Evolutionary conservation across 352 stramenopile genomes (phyloP).

Genomic region (Hyaloperonospora brassicae): DNA sequence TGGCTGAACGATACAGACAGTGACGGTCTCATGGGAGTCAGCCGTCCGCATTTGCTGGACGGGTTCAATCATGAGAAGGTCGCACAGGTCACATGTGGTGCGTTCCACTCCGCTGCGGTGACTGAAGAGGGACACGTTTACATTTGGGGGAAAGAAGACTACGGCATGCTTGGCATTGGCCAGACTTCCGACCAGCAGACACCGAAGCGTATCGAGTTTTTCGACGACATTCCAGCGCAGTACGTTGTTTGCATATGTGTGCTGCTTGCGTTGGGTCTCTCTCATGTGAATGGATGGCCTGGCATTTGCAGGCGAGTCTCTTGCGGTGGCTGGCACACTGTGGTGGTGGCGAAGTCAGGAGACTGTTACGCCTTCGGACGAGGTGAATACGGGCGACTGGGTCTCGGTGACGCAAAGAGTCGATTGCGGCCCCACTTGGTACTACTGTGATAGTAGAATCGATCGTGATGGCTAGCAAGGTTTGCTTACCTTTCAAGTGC

Average conservation of each 20-base stretch:
- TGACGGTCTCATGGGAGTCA: slow-evolving; percentile 48
- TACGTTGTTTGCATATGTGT: slow-evolving; percentile 25
- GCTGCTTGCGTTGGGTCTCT: slow-evolving; percentile 1
- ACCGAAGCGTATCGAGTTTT: slow-evolving; percentile 51
- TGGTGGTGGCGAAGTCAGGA: slow-evolving; percentile 65
- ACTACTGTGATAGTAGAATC: background rate
- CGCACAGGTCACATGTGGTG: slow-evolving; percentile 69
- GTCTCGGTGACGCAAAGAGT: slow-evolving; percentile 75
- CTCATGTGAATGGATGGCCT: background rate
- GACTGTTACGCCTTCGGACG: slow-evolving; percentile 71
- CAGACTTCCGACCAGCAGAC: slow-evolving; percentile 64
- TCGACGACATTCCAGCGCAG: slow-evolving; percentile 59
- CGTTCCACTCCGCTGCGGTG: slow-evolving; percentile 76
- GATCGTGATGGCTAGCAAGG: background rate
- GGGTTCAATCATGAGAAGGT: slow-evolving; percentile 68
- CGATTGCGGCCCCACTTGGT: slow-evolving; percentile 58
- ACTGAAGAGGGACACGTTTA: slow-evolving; percentile 59
- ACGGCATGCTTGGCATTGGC: slow-evolving; percentile 78
- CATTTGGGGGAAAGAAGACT: slow-evolving; percentile 85
- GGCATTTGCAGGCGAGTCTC: slow-evolving; percentile 47
- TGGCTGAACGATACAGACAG: slow-evolving; percentile 62
- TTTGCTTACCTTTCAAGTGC: slow-evolving; percentile 8
- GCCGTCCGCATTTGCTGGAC: slow-evolving; percentile 46
- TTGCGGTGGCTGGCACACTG: slow-evolving; percentile 78
- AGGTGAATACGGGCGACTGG: slow-evolving; percentile 76